Conservation (phyloP, 352 stramenopile genomes). For the Globisporangium barbulae region DNA sequence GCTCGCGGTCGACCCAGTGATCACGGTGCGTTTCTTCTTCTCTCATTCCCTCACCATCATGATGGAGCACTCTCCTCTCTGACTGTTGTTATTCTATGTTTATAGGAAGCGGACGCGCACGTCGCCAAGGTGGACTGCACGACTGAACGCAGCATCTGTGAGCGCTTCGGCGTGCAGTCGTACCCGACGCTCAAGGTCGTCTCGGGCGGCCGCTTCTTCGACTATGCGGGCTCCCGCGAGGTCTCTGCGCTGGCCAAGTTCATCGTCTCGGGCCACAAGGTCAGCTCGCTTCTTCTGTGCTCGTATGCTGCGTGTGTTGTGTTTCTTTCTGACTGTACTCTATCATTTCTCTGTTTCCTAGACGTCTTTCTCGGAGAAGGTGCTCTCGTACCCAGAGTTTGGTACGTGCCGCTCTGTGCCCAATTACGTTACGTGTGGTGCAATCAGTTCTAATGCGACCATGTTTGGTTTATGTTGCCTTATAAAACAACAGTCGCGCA, state of each 20-base stretch:
- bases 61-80: not conserved
- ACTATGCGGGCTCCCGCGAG: slow-evolving; percentile 68
- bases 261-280: slow-evolving; percentile 60
- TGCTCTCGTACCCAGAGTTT: slow-evolving; percentile 60
- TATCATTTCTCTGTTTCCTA: slow-evolving; percentile 11
- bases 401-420: slow-evolving; percentile 21
- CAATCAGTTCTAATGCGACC: not conserved
- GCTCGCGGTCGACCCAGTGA: slow-evolving; percentile 35
- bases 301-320: not conserved
- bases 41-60: not conserved
- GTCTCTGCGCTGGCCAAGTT: slow-evolving; percentile 52
- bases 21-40: slow-evolving; percentile 22
- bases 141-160: slow-evolving; percentile 63
- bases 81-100: not conserved
- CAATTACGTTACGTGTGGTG: not conserved
- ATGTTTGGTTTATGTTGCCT: not conserved
- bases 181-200: slow-evolving; percentile 85
- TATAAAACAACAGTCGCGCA: slow-evolving; percentile 23
- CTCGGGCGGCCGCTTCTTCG: slow-evolving; percentile 50
- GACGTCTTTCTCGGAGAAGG: slow-evolving; percentile 43
- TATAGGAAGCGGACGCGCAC: slow-evolving; percentile 32
- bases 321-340: not conserved
- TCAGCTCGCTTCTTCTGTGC: slow-evolving; percentile 11
- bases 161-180: slow-evolving; percentile 75
- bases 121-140: slow-evolving; percentile 83